Evolutionary conservation across 441 rosid genomes (phyloP), one percentile per base, ranked within the genome.

Genomic region (Erysimum cheiri): DNA sequence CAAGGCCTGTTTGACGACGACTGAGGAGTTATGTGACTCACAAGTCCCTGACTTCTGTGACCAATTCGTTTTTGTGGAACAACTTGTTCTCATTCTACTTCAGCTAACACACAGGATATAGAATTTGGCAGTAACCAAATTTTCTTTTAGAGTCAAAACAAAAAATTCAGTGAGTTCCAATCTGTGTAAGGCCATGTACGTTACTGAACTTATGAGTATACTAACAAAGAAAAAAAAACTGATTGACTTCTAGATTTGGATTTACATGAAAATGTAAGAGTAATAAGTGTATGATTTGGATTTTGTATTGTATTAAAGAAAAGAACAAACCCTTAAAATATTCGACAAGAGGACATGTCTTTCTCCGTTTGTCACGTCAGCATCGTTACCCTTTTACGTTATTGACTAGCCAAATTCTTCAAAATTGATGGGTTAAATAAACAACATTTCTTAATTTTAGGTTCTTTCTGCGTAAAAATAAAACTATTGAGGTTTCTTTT

Each of bases 281-380:
- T 19, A n/a, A 19, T 22, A 22, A 22, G 24, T 22, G 24, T 22
- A 22, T 22, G 24, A 29, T 60, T 60, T 60, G 35, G 15, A 41
- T 60, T 37, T 26, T 41, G 35, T 60, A 3, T 9, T 60, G 14
- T 60, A 36, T 14, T 26, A 41, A 43, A 28, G 24, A 43, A 60
- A n/a, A 43, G 14, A 29, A 44, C 40, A 29, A 29, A 14, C 1
- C 67, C 6, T 46, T 44, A 31, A 17, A 52, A 37, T 64, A 37
- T 14, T 64, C n/a, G 52, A 58, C 54, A 65, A 57, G 71, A 24
- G 61, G 53, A 60, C 70, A 39, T 56, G 70, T 63, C 35, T 55
- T 63, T 43, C 76, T 72, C 71, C 59, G 60, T 37, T 57, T 59
- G 43, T 65, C 60, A 65, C 72, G 71, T 58, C 41, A 58, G 48